Evolutionary conservation across 176 grass and related monocot species (phyloP), one percentile per base, ranked within the genome.

Genomic region (Canna indica): DNA sequence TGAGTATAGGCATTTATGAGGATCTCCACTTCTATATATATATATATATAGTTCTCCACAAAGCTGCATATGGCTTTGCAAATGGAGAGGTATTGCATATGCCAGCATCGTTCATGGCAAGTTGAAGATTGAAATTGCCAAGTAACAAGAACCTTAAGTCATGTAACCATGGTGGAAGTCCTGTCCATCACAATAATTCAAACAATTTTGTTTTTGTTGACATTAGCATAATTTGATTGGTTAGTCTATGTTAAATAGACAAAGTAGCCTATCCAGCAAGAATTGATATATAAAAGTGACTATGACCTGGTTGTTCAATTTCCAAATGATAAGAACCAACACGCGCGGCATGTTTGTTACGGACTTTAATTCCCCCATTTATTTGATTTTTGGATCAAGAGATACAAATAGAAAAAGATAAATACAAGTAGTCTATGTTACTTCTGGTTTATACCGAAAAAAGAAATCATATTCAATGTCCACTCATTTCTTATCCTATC

Each of bases 1-100:
- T 26, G 58, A 76, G 47, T 39, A 36, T 39, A 53, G 16, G 25
- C 35, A 59, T 52, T 70, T 13, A 15, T 36, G 50, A 70, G 70
- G 68, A 29, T 46, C 29, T 36, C 6, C 73, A 78, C 59, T 31
- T 57, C 15, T 30, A 59, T 38, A 38, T 38, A 38, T 38, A 44
- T 44, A 62, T 62, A 75, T 79, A 82, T 79, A 82, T 75, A 82
- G 50, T n/a, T 45, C 74, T 34, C 27, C 20, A 25, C 33, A 47
- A 54, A 76, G 74, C 4, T 67, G 60, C 42, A 66, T 67, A 38
- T 76, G 60, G 73, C 12, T 53, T 18, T 46, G 45, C 59, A 76
- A 76, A 47, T 52, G 60, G 74, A 76, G 59, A 35, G 66, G 73
- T 17, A 67, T 48, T 25, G 26, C 73, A 75, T 66, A 50, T 45